phyloP scores from a whole-genome alignment of 495 filamentous ascomycete species.

The Penicillium ochrochloron region DNA sequence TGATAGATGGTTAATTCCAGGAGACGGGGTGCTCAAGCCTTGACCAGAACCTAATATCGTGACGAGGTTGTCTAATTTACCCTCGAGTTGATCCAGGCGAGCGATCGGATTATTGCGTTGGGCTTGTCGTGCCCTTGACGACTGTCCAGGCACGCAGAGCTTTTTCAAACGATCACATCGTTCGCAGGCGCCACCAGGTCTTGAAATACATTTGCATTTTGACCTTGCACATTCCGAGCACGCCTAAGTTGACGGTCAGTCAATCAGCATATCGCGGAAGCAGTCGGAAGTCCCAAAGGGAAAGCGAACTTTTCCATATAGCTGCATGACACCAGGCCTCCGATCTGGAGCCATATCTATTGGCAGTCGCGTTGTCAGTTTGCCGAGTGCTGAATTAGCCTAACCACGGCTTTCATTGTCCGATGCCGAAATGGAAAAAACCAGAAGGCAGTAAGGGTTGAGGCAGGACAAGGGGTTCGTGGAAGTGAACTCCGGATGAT shows the following conservation, averaged over 20 bases:
- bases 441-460: background rate
- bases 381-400: background rate
- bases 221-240: slow-evolving; percentile 55
- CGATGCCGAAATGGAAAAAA: background rate
- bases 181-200: slow-evolving; percentile 43
- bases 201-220: slow-evolving; percentile 57
- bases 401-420: background rate
- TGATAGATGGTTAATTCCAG: background rate
- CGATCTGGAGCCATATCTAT: slow-evolving; percentile 3
- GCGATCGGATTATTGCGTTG: slow-evolving; percentile 17
- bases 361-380: background rate
- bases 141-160: slow-evolving; percentile 32
- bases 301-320: slow-evolving; percentile 9
- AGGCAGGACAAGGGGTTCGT: background rate
- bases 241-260: slow-evolving; percentile 27
- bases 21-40: background rate
- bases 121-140: slow-evolving; percentile 28
- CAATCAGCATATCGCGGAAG: background rate
- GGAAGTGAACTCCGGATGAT: background rate
- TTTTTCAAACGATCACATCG: slow-evolving; percentile 50
- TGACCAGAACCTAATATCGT: background rate
- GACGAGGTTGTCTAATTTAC: slow-evolving; percentile 10
- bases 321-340: background rate
- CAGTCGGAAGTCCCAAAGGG: background rate
- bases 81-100: slow-evolving; percentile 30